A percentile compares a stretch with the other conserved stretches of the same genome.
Evolutionary conservation across 176 grass and related monocot species (phyloP).

Genomic region (Oryza glaberrima): DNA sequence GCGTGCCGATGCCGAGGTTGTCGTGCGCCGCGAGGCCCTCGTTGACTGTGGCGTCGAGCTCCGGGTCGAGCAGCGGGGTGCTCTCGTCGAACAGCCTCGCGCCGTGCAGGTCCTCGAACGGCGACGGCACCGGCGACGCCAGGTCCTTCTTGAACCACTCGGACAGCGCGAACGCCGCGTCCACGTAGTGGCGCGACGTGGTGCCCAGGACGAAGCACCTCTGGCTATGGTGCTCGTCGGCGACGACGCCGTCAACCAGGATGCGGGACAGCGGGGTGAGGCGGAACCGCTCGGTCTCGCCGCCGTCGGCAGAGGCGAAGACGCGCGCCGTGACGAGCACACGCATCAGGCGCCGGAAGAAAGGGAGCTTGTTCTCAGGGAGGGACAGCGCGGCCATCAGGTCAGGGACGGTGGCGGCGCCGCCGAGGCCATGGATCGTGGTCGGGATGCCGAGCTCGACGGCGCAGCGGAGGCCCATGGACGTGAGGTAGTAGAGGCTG

Average conservation of each 20-base stretch:
- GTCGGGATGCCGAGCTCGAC: not conserved
- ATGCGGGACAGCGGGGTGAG: constrained; percentile 38
- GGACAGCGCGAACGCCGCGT: not conserved
- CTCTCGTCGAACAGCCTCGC: constrained; percentile 26
- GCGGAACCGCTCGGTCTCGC: not conserved
- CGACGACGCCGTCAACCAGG: not conserved
- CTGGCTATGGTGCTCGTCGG: not conserved
- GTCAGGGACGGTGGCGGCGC: not conserved
- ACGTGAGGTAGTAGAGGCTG: not conserved
- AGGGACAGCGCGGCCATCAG: not conserved
- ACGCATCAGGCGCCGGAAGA: not conserved
- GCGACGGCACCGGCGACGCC: constrained; percentile 5
- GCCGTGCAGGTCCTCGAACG: constrained; percentile 29
- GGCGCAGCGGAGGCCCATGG: not conserved
- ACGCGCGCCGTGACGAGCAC: not conserved
- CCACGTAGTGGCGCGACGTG: not conserved
- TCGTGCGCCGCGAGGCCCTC: constrained; percentile 15
- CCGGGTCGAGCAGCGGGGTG: not conserved
- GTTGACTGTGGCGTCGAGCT: constrained; percentile 23
- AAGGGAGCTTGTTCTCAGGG: not conserved
- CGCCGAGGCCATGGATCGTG: not conserved
- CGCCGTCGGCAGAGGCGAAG: not conserved
- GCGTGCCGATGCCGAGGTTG: not conserved
- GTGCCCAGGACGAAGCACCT: not conserved
- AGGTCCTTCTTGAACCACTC: constrained; percentile 53